Conservation (phyloP, 2,329 filamentous ascomycete genomes). For the Pezicula radicicola region DNA sequence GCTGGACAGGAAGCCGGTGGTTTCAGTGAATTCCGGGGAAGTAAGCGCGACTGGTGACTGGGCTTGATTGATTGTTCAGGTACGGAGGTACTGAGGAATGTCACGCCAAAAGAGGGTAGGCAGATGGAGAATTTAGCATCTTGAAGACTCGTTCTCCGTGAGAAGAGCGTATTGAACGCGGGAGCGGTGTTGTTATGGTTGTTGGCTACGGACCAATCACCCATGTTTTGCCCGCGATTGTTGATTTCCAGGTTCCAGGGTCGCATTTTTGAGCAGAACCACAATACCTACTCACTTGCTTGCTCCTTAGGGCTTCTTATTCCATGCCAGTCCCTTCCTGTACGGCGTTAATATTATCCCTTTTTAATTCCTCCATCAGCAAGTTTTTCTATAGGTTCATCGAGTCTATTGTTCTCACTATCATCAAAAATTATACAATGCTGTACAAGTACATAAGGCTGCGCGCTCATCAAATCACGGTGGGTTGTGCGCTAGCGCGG, state of each 20-base stretch:
- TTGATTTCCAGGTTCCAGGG: background rate
- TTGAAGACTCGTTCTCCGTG: no score
- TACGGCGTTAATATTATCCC: no score
- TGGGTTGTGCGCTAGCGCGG: no score
- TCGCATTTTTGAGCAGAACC: background rate
- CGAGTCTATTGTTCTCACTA: no score
- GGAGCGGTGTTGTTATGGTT: background rate
- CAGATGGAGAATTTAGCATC: background rate
- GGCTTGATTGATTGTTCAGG: conserved; percentile 5
- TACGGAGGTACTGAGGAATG: background rate
- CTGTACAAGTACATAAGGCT: background rate
- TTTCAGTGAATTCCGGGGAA: conserved; percentile 22
- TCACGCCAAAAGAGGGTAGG: background rate
- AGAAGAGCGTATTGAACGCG: background rate
- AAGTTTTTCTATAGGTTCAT: no score
- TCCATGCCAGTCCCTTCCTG: no score
- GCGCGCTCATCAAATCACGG: no score
- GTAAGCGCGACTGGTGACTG: conserved; percentile 14
- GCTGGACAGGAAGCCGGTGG: conserved; percentile 1
- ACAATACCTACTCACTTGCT: no score
- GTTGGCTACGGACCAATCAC: background rate
- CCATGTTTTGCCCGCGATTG: background rate
- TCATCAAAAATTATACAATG: no score
- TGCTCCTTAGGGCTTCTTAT: no score
- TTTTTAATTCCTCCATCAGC: no score